Percentiles rank a stretch among this genome's conserved stretches.
phyloP scores from a whole-genome alignment of 345 rosid genomes.

The Populus simonii region DNA sequence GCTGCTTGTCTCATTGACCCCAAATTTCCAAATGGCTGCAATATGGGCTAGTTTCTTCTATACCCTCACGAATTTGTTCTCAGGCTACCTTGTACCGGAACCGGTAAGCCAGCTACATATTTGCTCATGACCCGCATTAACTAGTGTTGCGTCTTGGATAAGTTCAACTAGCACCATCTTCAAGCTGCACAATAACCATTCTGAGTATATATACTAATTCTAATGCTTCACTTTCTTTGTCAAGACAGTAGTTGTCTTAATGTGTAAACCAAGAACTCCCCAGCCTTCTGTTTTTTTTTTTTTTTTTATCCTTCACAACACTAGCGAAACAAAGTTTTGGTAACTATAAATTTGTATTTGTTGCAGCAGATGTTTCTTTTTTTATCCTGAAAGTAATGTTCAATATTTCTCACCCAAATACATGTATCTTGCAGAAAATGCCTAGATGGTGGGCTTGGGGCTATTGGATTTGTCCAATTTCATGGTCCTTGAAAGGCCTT shows the following conservation, averaged over 20 bases:
- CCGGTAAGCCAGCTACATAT: conserved; percentile 28
- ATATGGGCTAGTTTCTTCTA: conserved; percentile 27
- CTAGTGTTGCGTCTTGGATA: too few relatives aligned
- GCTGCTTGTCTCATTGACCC: conserved; percentile 44
- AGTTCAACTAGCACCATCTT: too few relatives aligned
- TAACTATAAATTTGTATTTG: not conserved
- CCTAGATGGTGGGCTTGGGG: conserved; percentile 52
- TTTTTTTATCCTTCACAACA: too few relatives aligned
- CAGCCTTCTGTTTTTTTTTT: too few relatives aligned
- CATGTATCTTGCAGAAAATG: conserved; percentile 25
- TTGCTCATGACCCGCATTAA: too few relatives aligned
- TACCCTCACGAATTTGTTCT: conserved; percentile 32
- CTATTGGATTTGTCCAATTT: conserved; percentile 38
- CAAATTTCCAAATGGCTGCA: conserved; percentile 36
- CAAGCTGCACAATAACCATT: too few relatives aligned
- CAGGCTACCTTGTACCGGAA: conserved; percentile 49
- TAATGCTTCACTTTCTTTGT: too few relatives aligned
- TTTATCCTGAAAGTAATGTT: not conserved
- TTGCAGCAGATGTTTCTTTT: not conserved
- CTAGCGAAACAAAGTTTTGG: too few relatives aligned
- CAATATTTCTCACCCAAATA: not conserved
- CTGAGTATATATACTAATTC: too few relatives aligned
- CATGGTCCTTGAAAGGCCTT: conserved; percentile 42
- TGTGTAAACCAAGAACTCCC: too few relatives aligned
- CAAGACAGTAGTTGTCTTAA: too few relatives aligned